These are phyloP conservation scores for Rhodotorula sp. DNA, from an alignment of 1,284 basidiomycete genomes.

Conservation along the genomic window DNA sequence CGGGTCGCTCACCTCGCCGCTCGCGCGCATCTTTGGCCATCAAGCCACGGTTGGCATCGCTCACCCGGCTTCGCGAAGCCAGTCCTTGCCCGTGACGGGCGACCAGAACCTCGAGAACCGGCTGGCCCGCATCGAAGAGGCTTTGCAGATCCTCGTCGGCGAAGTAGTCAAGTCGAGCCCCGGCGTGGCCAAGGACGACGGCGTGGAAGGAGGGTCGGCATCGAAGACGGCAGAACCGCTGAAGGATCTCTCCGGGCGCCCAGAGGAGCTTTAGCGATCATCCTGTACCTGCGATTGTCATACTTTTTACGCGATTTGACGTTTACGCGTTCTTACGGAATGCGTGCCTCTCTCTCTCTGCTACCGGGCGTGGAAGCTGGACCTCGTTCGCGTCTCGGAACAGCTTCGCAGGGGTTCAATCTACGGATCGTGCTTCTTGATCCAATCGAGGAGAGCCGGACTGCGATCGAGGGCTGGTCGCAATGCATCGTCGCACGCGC, in stretches of 20 bases:
- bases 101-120: constrained; percentile 12
- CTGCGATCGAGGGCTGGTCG: constrained; percentile 26
- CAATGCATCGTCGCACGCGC: constrained; percentile 14
- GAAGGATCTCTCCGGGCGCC: constrained; percentile 15
- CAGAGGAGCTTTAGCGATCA: neutral
- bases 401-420: neutral
- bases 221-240: constrained; percentile 4
- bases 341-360: no score
- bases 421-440: constrained; percentile 22
- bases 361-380: no score
- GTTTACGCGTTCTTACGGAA: no score
- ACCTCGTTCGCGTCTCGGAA: neutral
- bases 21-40: constrained; percentile 14
- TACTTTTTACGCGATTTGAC: no score
- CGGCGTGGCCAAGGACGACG: neutral
- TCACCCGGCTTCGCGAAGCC: neutral
- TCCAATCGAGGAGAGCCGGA: constrained; percentile 23
- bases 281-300: no score
- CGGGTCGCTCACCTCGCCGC: neutral
- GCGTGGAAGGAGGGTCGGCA: neutral
- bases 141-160: constrained; percentile 24
- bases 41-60: neutral
- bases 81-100: neutral
- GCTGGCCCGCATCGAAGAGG: constrained; percentile 31
- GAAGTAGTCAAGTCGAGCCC: constrained; percentile 21